These are phyloP conservation scores for Mentha longifolia DNA, from an alignment of 257 asterid species.

Conservation along the genomic window DNA sequence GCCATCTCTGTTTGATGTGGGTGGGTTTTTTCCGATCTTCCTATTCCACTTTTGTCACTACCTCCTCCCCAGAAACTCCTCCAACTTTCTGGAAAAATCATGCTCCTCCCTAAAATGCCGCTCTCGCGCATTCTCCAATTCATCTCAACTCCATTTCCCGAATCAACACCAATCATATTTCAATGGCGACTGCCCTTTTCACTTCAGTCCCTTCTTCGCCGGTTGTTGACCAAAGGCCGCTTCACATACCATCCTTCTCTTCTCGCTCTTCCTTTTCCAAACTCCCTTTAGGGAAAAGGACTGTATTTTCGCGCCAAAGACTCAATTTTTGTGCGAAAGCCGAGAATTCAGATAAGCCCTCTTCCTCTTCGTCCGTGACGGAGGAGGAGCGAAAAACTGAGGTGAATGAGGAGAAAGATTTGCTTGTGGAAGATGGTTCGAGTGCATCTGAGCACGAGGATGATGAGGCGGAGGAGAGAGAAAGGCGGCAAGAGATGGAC, in stretches of 20 bases:
- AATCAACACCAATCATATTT: not conserved
- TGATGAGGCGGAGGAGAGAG: slow-evolving; percentile 44
- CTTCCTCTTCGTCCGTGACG: slow-evolving; percentile 54
- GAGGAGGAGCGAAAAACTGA: slow-evolving; percentile 52
- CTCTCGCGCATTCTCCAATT: slow-evolving; percentile 20
- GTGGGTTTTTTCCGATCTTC: slow-evolving; percentile 32
- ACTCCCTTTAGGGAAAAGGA: slow-evolving; percentile 33
- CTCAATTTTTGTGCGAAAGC: slow-evolving; percentile 55
- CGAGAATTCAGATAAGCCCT: slow-evolving; percentile 50
- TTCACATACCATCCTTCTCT: slow-evolving; percentile 18
- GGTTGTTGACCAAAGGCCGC: slow-evolving; percentile 29
- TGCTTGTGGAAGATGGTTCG: slow-evolving; percentile 16
- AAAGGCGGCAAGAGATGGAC: slow-evolving; percentile 77
- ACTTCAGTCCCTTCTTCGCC: slow-evolving; percentile 46
- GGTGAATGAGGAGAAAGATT: slow-evolving; percentile 33
- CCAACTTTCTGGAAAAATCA: slow-evolving; percentile 63
- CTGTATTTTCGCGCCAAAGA: slow-evolving; percentile 44
- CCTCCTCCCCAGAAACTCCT: slow-evolving; percentile 50
- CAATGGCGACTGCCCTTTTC: slow-evolving; percentile 61
- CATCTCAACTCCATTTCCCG: not conserved
- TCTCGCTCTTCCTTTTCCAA: slow-evolving; percentile 35
- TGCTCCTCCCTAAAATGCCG: slow-evolving; percentile 29
- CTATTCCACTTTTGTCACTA: slow-evolving; percentile 29
- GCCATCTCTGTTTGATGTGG: slow-evolving; percentile 10
- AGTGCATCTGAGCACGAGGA: slow-evolving; percentile 1